These are phyloP conservation scores for Coprinellus aureogranulatus DNA, from an alignment of 768 basidiomycete genomes.

Conservation along the genomic window DNA sequence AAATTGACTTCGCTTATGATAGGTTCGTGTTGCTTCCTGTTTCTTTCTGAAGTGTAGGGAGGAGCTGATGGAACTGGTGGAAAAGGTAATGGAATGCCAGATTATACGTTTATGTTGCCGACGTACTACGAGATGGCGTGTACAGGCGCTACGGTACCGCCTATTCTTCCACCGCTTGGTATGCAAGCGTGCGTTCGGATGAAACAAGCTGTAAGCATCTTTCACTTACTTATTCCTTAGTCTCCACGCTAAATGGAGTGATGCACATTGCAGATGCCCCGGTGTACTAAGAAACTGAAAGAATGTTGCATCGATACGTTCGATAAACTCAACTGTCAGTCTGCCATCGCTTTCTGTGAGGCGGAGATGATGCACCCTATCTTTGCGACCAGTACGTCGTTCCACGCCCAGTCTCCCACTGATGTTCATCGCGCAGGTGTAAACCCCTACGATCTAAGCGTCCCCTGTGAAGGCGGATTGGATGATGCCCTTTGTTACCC, in stretches of 20 bases:
- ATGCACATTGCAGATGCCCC: constrained; percentile 45
- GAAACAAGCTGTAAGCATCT: constrained; percentile 51
- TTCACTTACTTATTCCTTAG: not conserved
- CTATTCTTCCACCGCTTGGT: constrained; percentile 33
- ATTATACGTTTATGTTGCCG: not conserved
- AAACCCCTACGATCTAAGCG: constrained; percentile 71
- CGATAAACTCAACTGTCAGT: constrained; percentile 63
- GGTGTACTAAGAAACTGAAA: constrained; percentile 58
- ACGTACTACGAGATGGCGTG: constrained; percentile 28
- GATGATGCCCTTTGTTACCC: constrained; percentile 57
- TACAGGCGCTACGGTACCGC: constrained; percentile 45
- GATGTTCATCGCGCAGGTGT: constrained; percentile 34
- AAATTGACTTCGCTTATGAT: constrained; percentile 74
- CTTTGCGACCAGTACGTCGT: constrained; percentile 38
- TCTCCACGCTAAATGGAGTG: not conserved
- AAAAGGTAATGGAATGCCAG: not conserved
- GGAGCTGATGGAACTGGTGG: not conserved
- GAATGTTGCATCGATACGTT: constrained; percentile 58
- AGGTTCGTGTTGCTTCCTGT: constrained; percentile 29
- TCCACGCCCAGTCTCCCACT: too few species aligned
- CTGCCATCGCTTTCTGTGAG: constrained; percentile 62
- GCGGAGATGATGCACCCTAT: constrained; percentile 42
- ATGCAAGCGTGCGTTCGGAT: constrained; percentile 56
- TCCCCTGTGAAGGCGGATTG: constrained; percentile 50
- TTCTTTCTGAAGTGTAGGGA: not conserved